Conservation (phyloP, 305 asterid genomes). For the Nicotiana rustica region DNA sequence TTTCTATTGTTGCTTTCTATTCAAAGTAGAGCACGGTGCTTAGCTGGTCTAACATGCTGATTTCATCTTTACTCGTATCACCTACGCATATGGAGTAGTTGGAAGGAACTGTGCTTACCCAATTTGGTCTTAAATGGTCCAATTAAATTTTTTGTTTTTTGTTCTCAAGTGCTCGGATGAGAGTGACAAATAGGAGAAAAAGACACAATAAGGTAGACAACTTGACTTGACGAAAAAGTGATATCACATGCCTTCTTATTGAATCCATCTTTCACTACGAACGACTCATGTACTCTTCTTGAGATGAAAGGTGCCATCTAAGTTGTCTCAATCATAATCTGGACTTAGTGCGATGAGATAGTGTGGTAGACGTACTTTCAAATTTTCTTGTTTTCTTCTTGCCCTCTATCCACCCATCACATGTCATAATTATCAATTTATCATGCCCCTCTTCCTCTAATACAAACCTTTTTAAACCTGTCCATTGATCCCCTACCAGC, state of each 20-base stretch:
- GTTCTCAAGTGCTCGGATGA: background rate
- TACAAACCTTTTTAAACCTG: background rate
- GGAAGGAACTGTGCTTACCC: background rate
- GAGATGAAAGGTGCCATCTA: background rate
- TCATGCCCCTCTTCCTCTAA: background rate
- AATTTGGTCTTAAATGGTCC: background rate
- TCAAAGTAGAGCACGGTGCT: background rate
- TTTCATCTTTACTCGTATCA: too few species aligned
- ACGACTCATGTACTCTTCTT: background rate
- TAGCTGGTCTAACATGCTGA: background rate
- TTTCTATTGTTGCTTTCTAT: background rate
- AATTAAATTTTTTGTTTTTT: background rate
- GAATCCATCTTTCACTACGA: background rate
- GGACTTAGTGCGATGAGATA: background rate
- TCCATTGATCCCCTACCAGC: background rate
- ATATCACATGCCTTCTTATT: background rate
- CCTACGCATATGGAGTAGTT: background rate
- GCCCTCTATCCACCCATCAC: background rate
- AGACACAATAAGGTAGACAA: background rate
- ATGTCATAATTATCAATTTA: background rate
- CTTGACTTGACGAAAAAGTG: background rate
- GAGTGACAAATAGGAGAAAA: background rate
- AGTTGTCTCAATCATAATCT: background rate
- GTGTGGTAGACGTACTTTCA: background rate
- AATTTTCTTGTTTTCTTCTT: background rate